Evolutionary conservation across 108 stramenopile species (phyloP).

Genomic region (Phaeodactylum tricornutum): DNA sequence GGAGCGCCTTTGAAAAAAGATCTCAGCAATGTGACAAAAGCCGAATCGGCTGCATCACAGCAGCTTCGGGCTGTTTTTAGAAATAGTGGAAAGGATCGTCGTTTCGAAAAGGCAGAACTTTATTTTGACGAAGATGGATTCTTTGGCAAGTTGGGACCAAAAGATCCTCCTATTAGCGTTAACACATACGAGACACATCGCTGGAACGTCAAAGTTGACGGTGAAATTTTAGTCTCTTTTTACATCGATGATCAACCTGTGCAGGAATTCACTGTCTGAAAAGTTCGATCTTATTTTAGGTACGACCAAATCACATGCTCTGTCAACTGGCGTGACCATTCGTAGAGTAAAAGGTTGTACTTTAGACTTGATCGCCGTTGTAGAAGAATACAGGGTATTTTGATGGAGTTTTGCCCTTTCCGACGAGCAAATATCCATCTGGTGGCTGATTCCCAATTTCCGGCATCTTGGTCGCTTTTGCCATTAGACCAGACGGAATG

Average conservation of each 20-base stretch:
- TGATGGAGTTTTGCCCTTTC: neutral
- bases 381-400: constrained; percentile 7
- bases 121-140: constrained; percentile 55
- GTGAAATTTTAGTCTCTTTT: constrained; percentile 28
- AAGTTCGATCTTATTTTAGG: too few relatives aligned
- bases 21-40: constrained; percentile 17
- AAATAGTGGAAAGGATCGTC: constrained; percentile 44
- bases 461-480: constrained; percentile 2
- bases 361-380: constrained; percentile 1
- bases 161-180: constrained; percentile 38
- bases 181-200: constrained; percentile 72
- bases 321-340: too few relatives aligned
- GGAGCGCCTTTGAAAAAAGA: constrained; percentile 16
- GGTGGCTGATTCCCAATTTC: constrained; percentile 1
- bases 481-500: neutral
- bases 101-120: constrained; percentile 37
- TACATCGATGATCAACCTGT: neutral
- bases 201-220: constrained; percentile 70
- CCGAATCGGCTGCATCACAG: constrained; percentile 5
- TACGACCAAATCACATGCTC: too few relatives aligned
- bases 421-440: neutral
- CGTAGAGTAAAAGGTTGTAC: neutral
- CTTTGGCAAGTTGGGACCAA: constrained; percentile 59
- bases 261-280: neutral
- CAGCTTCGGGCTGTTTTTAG: constrained; percentile 44